Base-by-base conservation (phyloP, 805 yeast species). In the Metschnikowia kunwiensis region DNA sequence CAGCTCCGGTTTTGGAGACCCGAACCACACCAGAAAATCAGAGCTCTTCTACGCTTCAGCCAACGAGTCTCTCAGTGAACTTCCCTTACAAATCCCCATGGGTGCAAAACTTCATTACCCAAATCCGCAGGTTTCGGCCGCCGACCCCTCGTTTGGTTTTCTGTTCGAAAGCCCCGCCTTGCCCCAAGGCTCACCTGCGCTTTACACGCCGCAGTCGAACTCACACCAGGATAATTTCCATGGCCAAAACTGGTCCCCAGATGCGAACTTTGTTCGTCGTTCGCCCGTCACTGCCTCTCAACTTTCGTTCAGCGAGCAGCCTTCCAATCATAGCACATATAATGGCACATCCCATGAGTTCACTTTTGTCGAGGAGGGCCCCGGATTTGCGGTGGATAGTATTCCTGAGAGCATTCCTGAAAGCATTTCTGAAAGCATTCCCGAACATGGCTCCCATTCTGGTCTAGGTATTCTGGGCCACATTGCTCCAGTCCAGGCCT, bases 301-400 rank as follows among this genome's bases (percentile, higher is more conserved):
- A 7, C 31, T 36, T 21, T 36, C 34, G 8, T 30, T 36, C 24
- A 26, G 21, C 11, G 40, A 30, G 20, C 7, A 26, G n/a, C n/a
- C n/a, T n/a, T n/a, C n/a, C n/a, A n/a, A n/a, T n/a, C n/a, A n/a
- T n/a, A n/a, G n/a, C n/a, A n/a, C n/a, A 8, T n/a, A 14, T 7
- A 34, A 27, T 20, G 36, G n/a, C n/a, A n/a, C n/a, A n/a, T n/a
- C n/a, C n/a, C n/a, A n/a, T n/a, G 21, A n/a, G n/a, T n/a, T n/a
- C n/a, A n/a, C n/a, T n/a, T n/a, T n/a, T n/a, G n/a, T n/a, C n/a
- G n/a, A n/a, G n/a, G n/a, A n/a, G n/a, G n/a, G n/a, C n/a, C n/a
- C n/a, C n/a, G n/a, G n/a, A n/a, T n/a, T n/a, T n/a, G n/a, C n/a
- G n/a, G n/a, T n/a, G n/a, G n/a, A n/a, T n/a, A n/a, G n/a, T n/a